phyloP scores from a whole-genome alignment of 176 grass and related monocot species.

The Oryza nivara region DNA sequence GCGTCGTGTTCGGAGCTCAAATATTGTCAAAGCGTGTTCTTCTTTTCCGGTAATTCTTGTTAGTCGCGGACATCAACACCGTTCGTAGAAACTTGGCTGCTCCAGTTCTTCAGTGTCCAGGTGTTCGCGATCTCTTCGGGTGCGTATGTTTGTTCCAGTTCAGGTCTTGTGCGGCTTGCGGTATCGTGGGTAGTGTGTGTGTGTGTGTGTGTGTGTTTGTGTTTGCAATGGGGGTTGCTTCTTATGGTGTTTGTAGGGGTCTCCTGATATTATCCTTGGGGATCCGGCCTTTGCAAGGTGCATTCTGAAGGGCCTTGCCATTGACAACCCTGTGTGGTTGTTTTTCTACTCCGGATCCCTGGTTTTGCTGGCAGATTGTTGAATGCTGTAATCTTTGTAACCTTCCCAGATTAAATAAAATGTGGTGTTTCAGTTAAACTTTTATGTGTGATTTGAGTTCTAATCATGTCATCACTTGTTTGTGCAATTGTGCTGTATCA shows the following conservation, averaged over 20 bases:
- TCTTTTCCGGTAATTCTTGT: slow-evolving; percentile 50
- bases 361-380: slow-evolving; percentile 69
- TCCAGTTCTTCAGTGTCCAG: slow-evolving; percentile 28
- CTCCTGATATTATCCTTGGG: slow-evolving; percentile 58
- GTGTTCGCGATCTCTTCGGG: slow-evolving; percentile 31
- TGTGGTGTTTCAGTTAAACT: slow-evolving; percentile 16
- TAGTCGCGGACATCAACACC: slow-evolving; percentile 32
- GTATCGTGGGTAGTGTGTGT: not conserved
- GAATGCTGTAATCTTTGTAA: slow-evolving; percentile 76
- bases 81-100: slow-evolving; percentile 7
- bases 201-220: slow-evolving; percentile 18
- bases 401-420: slow-evolving; percentile 59
- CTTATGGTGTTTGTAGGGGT: slow-evolving; percentile 56
- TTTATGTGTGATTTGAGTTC: not conserved
- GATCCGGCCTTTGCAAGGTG: slow-evolving; percentile 55
- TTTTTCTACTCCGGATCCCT: slow-evolving; percentile 71
- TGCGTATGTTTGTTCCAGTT: slow-evolving; percentile 42
- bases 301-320: slow-evolving; percentile 45
- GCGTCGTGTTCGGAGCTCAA: slow-evolving; percentile 55
- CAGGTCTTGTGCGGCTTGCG: not conserved
- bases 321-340: slow-evolving; percentile 77
- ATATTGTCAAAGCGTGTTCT: slow-evolving; percentile 33
- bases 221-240: slow-evolving; percentile 54
- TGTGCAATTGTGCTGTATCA: not conserved
- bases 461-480: not conserved